These are phyloP conservation scores for Phanerodontia chrysosporium DNA, from an alignment of 768 basidiomycete species.

Conservation along the genomic window DNA sequence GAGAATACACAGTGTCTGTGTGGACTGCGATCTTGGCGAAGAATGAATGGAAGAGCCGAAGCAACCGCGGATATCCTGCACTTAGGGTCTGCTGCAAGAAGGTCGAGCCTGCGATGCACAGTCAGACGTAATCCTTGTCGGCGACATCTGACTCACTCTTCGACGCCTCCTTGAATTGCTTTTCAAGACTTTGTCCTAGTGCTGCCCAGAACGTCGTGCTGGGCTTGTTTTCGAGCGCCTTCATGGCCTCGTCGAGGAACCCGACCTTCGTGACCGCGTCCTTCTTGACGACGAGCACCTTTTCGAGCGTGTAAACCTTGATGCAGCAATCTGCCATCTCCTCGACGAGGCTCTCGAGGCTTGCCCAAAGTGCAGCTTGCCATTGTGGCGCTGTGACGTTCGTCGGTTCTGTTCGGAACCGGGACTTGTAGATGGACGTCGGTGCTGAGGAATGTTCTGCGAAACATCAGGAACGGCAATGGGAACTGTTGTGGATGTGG, in stretches of 20 bases:
- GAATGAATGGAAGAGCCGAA: constrained; percentile 94
- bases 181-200: constrained; percentile 76
- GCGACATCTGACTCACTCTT: constrained; percentile 47
- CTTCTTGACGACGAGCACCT: constrained; percentile 85
- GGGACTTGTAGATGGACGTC: constrained; percentile 70
- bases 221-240: constrained; percentile 89
- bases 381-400: constrained; percentile 85
- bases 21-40: constrained; percentile 94
- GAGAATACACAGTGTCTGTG: constrained; percentile 89
- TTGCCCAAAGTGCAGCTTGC: constrained; percentile 72
- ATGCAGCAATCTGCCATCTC: constrained; percentile 90
- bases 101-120: constrained; percentile 56
- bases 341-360: constrained; percentile 78
- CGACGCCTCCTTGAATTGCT: constrained; percentile 72
- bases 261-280: constrained; percentile 71
- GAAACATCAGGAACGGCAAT: constrained; percentile 5
- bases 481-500: not conserved
- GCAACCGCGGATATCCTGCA: constrained; percentile 78
- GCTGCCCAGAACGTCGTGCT: constrained; percentile 90
- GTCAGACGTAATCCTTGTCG: no score
- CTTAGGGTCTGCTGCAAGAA: constrained; percentile 91
- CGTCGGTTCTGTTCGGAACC: constrained; percentile 88
- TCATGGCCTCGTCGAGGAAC: constrained; percentile 93
- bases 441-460: constrained; percentile 13
- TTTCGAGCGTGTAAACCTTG: constrained; percentile 95